phyloP scores from a whole-genome alignment of 805 yeast genomes.

The Cyberlindnera amylophila region DNA sequence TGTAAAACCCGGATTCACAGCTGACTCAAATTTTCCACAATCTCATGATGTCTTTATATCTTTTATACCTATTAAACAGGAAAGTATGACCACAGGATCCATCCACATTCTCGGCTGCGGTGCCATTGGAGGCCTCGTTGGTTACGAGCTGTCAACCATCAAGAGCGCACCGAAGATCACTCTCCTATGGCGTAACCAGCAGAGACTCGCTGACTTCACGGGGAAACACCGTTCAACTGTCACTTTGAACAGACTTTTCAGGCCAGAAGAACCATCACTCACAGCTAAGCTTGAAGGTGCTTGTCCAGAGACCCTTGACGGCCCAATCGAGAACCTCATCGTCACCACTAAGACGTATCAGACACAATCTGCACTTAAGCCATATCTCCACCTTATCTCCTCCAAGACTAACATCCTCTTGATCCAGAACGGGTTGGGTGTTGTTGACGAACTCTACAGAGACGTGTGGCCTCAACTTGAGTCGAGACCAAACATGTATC shows the following conservation, averaged over 20 bases:
- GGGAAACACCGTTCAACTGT: constrained; percentile 16
- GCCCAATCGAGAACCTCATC: constrained; percentile 51
- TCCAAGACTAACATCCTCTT: constrained; percentile 58
- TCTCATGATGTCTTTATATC: not conserved
- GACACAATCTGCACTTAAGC: constrained; percentile 58
- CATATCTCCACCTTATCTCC: constrained; percentile 46
- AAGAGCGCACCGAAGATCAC: constrained; percentile 17
- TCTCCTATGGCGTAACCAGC: constrained; percentile 22
- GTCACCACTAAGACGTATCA: constrained; percentile 80
- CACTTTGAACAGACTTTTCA: constrained; percentile 22
- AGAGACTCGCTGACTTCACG: constrained; percentile 19
- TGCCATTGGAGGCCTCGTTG: constrained; percentile 28
- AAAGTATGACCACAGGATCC: constrained; percentile 1
- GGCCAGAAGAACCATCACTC: constrained; percentile 11
- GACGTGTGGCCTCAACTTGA: constrained; percentile 49
- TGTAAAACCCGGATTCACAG: no score
- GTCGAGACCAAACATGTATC: constrained; percentile 56
- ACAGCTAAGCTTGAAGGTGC: constrained; percentile 8
- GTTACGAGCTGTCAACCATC: constrained; percentile 23
- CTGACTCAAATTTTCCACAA: no score
- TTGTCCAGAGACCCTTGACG: constrained; percentile 18
- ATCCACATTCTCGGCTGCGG: constrained; percentile 28
- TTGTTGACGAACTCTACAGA: constrained; percentile 50
- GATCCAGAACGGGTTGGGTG: constrained; percentile 90
- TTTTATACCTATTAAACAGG: no score